A percentile compares a stretch with the other conserved stretches of the same genome.
phyloP scores from a whole-genome alignment of 441 rosid genomes.

The Omphalea diandra region DNA sequence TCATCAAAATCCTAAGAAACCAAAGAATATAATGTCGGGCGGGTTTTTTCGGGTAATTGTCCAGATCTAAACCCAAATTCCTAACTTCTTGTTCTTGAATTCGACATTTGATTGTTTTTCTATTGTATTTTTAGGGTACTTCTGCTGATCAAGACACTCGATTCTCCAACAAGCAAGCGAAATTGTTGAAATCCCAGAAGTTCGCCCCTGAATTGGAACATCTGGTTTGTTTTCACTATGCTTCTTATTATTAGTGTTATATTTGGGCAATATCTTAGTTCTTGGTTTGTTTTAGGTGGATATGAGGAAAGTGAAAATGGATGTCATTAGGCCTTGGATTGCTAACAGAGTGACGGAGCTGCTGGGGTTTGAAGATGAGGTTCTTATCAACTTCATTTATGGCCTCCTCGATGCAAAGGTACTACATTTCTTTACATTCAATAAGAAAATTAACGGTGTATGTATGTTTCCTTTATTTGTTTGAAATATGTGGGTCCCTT shows the following conservation, averaged over 20 bases:
- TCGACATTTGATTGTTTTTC: background rate
- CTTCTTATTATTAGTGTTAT: background rate
- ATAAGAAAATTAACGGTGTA: background rate
- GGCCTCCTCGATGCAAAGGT: constrained; percentile 96
- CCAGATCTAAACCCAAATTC: background rate
- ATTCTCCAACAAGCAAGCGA: constrained; percentile 98
- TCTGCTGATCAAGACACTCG: constrained; percentile 98
- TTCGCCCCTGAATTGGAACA: constrained; percentile 83
- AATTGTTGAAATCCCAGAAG: constrained; percentile 90
- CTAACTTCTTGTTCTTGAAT: constrained; percentile 24
- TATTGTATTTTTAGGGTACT: constrained; percentile 58
- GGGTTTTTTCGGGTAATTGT: constrained; percentile 80
- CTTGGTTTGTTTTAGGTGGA: constrained; percentile 59
- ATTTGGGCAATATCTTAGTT: background rate
- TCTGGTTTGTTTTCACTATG: constrained; percentile 48
- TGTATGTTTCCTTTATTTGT: background rate
- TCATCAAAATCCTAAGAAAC: constrained; percentile 48
- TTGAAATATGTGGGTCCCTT: background rate
- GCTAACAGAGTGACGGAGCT: constrained; percentile 90
- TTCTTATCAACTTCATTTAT: constrained; percentile 89
- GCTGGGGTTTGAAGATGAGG: constrained; percentile 98
- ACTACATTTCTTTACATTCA: constrained; percentile 11
- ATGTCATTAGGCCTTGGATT: constrained; percentile 94
- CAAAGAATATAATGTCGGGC: too few species aligned
- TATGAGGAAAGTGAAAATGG: constrained; percentile 89